Conservation (phyloP, 2,329 filamentous ascomycete species). For the Aspergillus eucalypticola region DNA sequence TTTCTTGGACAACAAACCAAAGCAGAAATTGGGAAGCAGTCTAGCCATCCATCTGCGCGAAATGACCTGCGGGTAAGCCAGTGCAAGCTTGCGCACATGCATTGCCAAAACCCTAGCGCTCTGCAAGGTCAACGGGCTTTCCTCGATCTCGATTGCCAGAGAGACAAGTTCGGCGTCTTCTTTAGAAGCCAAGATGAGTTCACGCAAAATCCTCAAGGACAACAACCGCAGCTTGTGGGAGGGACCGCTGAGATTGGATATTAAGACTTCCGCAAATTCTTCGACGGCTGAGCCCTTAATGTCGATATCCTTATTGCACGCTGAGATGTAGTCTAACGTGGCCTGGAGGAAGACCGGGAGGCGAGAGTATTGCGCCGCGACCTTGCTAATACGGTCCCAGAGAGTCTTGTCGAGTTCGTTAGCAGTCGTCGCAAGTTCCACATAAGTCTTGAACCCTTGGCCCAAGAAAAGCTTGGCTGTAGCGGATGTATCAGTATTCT, state of each 20-base stretch:
- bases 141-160: conserved; percentile 76
- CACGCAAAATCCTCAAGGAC: conserved; percentile 70
- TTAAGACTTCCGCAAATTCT: conserved; percentile 63
- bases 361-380: conserved; percentile 66
- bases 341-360: conserved; percentile 67
- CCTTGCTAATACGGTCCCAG: conserved; percentile 66
- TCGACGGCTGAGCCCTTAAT: conserved; percentile 60
- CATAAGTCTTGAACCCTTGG: conserved; percentile 71
- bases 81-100: conserved; percentile 75
- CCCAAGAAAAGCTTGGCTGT: conserved; percentile 73
- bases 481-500: conserved; percentile 59
- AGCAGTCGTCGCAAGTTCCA: conserved; percentile 64
- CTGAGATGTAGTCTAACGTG: conserved; percentile 53
- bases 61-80: conserved; percentile 61
- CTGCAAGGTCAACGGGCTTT: conserved; percentile 74
- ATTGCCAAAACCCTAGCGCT: conserved; percentile 78
- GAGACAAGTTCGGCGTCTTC: conserved; percentile 47
- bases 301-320: conserved; percentile 26
- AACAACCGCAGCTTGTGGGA: conserved; percentile 73
- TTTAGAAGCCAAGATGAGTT: conserved; percentile 51
- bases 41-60: conserved; percentile 66
- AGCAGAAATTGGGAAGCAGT: conserved; percentile 78
- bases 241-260: conserved; percentile 72
- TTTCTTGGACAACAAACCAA: conserved; percentile 84
- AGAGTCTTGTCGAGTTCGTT: conserved; percentile 60